Base-by-base conservation (phyloP, 176 grass and related monocot species). In the Poa annua region DNA sequence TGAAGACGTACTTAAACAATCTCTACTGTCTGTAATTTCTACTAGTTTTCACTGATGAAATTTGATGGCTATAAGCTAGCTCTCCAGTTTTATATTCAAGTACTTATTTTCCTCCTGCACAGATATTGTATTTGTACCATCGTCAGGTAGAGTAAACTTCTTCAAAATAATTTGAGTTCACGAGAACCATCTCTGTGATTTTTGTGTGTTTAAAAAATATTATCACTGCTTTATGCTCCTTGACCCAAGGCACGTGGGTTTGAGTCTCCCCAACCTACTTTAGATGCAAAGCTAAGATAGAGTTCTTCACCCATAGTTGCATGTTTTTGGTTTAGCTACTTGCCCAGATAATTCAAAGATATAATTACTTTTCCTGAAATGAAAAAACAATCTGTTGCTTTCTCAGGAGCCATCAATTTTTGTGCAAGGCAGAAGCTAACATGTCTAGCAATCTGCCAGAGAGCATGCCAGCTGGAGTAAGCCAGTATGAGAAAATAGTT, bases 371-470 rank as follows among this genome's bases (percentile, higher is more conserved):
- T 77, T 41, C n/a, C 6, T 74, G 12, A 79, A 66, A 17, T 77
- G 15, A 26, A 75, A 64, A 86, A 53, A 66, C 48, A n/a, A 77
- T 48, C 79, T 75, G 19, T 70, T 87, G 39, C 56, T 74, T 56
- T 78, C 85, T 79, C 93, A 99, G 96, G 88, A 92, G 25, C 70
- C 86, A 78, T 45, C 77, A 93, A 85, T 64, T 87, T 83, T 72
- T 88, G 66, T 99, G 96, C 85, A 96, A 93, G 71, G 91, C 93
- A 16, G 93, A 99, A 88, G 85, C 83, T 79, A 96, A 93, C 34
- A 60, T 93, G 85, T 93, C 91, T 73, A 90, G 85, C 79, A 88
- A 99, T 84, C 15, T 91, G 68, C 92, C 90, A 17, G 88, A 89
- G 33, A 92, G 55, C 64, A 52, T 50, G 14, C 82, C 87, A 55